These are phyloP conservation scores for Didymella arachidicola DNA, from an alignment of 2,329 filamentous ascomycete species.

Conservation along the genomic window DNA sequence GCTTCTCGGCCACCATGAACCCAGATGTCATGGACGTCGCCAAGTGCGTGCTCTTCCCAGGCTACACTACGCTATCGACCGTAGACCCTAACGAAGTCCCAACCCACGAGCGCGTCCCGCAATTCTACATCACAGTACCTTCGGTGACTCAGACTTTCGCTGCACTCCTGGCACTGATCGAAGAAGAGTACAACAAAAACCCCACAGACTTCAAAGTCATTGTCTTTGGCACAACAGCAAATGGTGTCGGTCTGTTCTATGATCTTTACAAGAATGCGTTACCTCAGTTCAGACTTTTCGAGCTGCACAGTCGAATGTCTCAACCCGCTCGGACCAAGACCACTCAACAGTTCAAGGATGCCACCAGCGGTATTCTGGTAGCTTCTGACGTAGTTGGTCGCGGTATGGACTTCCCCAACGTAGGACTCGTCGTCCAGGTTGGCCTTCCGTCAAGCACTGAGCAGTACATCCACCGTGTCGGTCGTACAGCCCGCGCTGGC, in stretches of 20 bases:
- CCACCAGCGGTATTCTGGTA: slow-evolving; percentile 59
- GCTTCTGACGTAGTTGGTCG: slow-evolving; percentile 59
- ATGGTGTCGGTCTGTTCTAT: slow-evolving; percentile 55
- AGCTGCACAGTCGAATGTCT: slow-evolving; percentile 56
- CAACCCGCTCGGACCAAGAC: slow-evolving; percentile 54
- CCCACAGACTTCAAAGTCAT: slow-evolving; percentile 56
- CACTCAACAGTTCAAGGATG: slow-evolving; percentile 56
- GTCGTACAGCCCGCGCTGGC: slow-evolving; percentile 52
- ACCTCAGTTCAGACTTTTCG: slow-evolving; percentile 49
- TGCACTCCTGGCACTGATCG: slow-evolving; percentile 55
- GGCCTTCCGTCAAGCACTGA: slow-evolving; percentile 61
- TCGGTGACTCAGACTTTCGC: slow-evolving; percentile 56
- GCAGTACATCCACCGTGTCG: slow-evolving; percentile 55
- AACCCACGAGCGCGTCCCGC: slow-evolving; percentile 58
- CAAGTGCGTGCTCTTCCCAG: slow-evolving; percentile 54
- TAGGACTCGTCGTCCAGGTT: slow-evolving; percentile 58
- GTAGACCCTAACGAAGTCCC: slow-evolving; percentile 56
- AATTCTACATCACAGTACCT: slow-evolving; percentile 57
- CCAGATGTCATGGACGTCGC: slow-evolving; percentile 56
- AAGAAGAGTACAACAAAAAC: slow-evolving; percentile 52
- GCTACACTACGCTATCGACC: slow-evolving; percentile 54
- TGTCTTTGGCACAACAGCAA: slow-evolving; percentile 58
- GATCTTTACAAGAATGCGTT: slow-evolving; percentile 49
- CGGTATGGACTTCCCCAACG: slow-evolving; percentile 62
- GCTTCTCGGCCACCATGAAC: slow-evolving; percentile 57